Evolutionary conservation across 2,329 filamentous ascomycete species (phyloP).

Genomic region (Talaromyces pinophilus): DNA sequence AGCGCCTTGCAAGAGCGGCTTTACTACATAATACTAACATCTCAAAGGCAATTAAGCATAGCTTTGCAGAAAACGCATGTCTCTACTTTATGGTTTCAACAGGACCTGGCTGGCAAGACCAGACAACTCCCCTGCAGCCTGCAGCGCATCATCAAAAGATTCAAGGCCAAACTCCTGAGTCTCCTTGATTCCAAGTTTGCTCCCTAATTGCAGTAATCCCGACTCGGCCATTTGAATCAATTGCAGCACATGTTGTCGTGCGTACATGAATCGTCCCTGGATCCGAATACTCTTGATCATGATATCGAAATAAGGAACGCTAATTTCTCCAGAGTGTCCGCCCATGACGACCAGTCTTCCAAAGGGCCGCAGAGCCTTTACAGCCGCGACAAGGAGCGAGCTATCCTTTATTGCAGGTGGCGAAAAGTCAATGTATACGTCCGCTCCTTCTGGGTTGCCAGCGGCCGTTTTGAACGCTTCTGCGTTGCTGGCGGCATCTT

Average conservation of each 20-base stretch:
- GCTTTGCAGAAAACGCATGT: not conserved
- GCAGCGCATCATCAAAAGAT: conserved; percentile 16
- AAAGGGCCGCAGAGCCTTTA: conserved; percentile 18
- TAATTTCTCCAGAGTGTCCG: not conserved
- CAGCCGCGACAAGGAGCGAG: conserved; percentile 19
- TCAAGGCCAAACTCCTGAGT: conserved; percentile 27
- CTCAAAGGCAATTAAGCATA: not conserved
- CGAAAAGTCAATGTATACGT: conserved; percentile 25
- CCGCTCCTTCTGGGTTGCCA: conserved; percentile 21
- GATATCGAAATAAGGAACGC: conserved; percentile 23
- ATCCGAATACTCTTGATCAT: conserved; percentile 26
- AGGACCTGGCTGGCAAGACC: conserved; percentile 10
- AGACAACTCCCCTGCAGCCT: conserved; percentile 14
- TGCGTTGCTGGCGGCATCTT: conserved; percentile 14
- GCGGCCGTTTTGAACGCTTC: conserved; percentile 2
- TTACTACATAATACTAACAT: not conserved
- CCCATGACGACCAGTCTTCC: conserved; percentile 20
- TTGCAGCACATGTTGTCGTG: conserved; percentile 20
- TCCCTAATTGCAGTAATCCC: conserved; percentile 10
- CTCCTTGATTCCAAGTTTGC: conserved; percentile 13
- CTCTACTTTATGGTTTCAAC: conserved; percentile 9
- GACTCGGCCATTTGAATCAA: conserved; percentile 26
- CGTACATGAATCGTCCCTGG: conserved; percentile 27
- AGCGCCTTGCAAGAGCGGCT: no score
- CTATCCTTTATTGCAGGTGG: conserved; percentile 21